Evolutionary conservation across 192 early-diverging fungal species (phyloP).

Genomic region (Coemansia interrupta): DNA sequence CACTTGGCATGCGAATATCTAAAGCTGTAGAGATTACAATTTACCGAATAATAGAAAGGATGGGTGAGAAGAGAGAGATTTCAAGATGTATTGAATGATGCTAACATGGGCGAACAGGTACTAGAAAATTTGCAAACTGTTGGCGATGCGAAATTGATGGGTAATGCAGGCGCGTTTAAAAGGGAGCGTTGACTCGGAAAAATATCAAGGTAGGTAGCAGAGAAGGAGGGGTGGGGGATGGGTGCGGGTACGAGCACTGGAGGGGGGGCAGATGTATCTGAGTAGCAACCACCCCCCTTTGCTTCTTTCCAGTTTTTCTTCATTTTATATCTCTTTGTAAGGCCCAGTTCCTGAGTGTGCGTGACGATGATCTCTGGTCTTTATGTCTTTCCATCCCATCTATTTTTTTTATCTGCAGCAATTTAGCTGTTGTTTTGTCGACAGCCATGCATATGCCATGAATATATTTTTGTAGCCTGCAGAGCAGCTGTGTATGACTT

Average conservation of each 20-base stretch:
- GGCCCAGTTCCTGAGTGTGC: slow-evolving; percentile 1
- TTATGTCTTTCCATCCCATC: neutral
- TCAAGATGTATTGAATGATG: neutral
- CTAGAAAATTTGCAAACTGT: slow-evolving; percentile 17
- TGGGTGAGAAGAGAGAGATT: slow-evolving; percentile 7
- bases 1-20: too few species aligned
- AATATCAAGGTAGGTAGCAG: slow-evolving; percentile 18
- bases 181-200: slow-evolving; percentile 47
- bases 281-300: neutral
- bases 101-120: neutral
- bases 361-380: slow-evolving; percentile 7
- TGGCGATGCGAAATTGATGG: slow-evolving; percentile 46
- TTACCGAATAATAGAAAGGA: slow-evolving; percentile 5
- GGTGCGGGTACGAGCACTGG: slow-evolving; percentile 7
- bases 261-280: neutral
- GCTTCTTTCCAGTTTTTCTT: slow-evolving; percentile 2
- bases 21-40: neutral
- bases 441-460: too few species aligned
- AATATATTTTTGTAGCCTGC: too few species aligned
- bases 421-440: too few species aligned
- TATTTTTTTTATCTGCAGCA: too few species aligned
- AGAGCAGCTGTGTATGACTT: too few species aligned
- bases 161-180: slow-evolving; percentile 54
- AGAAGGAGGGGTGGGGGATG: slow-evolving; percentile 9
- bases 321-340: neutral